Evolutionary conservation across 148 eudicot genomes (phyloP).

Genomic region (Simmondsia chinensis): DNA sequence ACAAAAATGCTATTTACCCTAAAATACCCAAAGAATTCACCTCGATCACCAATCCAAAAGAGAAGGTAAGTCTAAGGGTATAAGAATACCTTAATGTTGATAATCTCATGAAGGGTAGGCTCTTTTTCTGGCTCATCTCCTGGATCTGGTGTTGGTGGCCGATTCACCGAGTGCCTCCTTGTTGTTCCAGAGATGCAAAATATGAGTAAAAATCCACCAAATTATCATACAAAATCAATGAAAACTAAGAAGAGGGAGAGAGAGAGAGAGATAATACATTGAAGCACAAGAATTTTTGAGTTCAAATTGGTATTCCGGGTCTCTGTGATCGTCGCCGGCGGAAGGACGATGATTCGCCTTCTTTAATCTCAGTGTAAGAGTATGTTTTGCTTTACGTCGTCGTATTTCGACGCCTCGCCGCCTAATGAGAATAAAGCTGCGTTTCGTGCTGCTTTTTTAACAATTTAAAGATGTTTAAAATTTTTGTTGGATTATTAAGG

Average conservation of each 20-base stretch:
- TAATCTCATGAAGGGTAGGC: constrained; percentile 52
- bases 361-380: no score
- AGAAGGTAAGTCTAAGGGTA: no score
- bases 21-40: background rate
- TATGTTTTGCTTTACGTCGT: no score
- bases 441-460: no score
- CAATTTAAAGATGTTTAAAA: no score
- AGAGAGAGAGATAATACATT: background rate
- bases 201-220: no score
- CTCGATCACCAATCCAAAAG: background rate
- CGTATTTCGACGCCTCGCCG: no score
- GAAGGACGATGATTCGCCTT: no score
- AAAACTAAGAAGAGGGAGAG: background rate
- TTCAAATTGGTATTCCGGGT: no score
- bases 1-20: constrained; percentile 2
- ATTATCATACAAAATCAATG: background rate
- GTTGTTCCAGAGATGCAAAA: background rate
- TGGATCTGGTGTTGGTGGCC: constrained; percentile 79
- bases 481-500: no score
- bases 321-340: no score
- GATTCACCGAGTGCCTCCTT: constrained; percentile 75
- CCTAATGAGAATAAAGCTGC: no score
- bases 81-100: constrained; percentile 45
- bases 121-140: constrained; percentile 46
- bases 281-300: background rate